Evolutionary conservation across 2,329 filamentous ascomycete genomes (phyloP).

Genomic region (Phialophora verrucosa): DNA sequence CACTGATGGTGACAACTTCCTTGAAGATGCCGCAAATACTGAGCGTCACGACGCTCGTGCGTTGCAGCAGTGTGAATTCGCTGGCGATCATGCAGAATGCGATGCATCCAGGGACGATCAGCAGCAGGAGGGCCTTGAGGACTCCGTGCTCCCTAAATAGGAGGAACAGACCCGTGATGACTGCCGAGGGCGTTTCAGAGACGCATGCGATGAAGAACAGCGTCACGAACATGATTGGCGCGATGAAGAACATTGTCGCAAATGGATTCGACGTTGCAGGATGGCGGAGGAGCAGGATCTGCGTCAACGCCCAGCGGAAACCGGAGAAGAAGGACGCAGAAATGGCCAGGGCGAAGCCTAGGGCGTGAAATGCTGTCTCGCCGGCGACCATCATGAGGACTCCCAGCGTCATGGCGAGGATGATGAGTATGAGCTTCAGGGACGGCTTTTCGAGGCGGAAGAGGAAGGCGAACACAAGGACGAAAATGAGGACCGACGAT

Average conservation of each 20-base stretch:
- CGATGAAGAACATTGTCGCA: constrained; percentile 96
- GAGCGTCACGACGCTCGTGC: constrained; percentile 92
- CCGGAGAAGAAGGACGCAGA: constrained; percentile 92
- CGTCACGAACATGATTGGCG: constrained; percentile 91
- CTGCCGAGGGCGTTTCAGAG: constrained; percentile 76
- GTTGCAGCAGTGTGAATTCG: constrained; percentile 92
- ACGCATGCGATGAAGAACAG: constrained; percentile 81
- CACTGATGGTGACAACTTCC: constrained; percentile 93
- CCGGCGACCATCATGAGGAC: constrained; percentile 99
- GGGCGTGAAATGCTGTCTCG: constrained; percentile 83
- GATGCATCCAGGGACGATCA: constrained; percentile 87
- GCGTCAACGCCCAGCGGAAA: constrained; percentile 97
- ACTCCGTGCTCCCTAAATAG: constrained; percentile 72
- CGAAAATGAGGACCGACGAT: constrained; percentile 92
- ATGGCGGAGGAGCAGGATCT: constrained; percentile 91
- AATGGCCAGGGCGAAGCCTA: constrained; percentile 92
- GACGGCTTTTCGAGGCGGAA: constrained; percentile 91
- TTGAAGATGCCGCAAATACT: constrained; percentile 99
- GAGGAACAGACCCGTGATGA: constrained; percentile 68
- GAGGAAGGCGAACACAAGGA: constrained; percentile 90
- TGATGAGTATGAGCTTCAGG: constrained; percentile 82
- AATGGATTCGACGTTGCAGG: constrained; percentile 96
- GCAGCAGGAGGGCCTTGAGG: constrained; percentile 69
- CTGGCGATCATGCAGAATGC: constrained; percentile 97
- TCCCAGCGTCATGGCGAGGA: constrained; percentile 86